Percentiles rank a stretch among this genome's conserved stretches.
Conservation (phyloP, 2,329 filamentous ascomycete genomes). For the Pseudogymnoascus sp. region DNA sequence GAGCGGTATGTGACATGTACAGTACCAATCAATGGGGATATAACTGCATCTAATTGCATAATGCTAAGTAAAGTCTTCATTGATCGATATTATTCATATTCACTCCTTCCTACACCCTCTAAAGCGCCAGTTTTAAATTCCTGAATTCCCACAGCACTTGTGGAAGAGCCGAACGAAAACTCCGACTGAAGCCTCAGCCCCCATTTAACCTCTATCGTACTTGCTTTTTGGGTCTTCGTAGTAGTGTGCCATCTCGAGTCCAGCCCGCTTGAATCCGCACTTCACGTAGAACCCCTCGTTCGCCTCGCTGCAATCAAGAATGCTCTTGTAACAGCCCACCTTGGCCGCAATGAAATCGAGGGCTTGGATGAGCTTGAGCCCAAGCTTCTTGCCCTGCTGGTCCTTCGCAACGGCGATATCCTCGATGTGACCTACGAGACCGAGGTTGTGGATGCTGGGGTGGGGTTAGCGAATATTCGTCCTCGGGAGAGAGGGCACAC, state of each 20-base stretch:
- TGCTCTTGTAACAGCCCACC: slow-evolving; percentile 93
- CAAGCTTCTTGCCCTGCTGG: slow-evolving; percentile 95
- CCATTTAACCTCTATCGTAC: background rate
- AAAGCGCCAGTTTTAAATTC: slow-evolving; percentile 2
- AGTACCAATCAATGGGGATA: background rate
- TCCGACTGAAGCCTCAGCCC: background rate
- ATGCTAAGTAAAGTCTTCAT: background rate
- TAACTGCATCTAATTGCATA: background rate
- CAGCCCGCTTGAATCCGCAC: slow-evolving; percentile 87
- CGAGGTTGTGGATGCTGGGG: slow-evolving; percentile 65
- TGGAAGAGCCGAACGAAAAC: background rate
- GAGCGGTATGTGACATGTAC: background rate
- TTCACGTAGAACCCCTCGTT: slow-evolving; percentile 98
- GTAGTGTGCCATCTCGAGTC: slow-evolving; percentile 95
- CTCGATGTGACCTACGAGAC: slow-evolving; percentile 88
- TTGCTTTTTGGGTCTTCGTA: slow-evolving; percentile 37
- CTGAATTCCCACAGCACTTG: slow-evolving; percentile 7
- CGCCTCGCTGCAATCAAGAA: slow-evolving; percentile 89
- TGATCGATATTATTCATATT: slow-evolving; percentile 4
- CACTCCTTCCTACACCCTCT: background rate
- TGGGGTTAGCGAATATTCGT: slow-evolving; percentile 18
- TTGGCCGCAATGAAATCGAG: slow-evolving; percentile 80
- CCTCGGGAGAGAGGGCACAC: slow-evolving; percentile 27
- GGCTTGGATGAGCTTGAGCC: slow-evolving; percentile 84
- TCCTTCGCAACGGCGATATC: slow-evolving; percentile 93